These are phyloP conservation scores for Skeletonema menzelii DNA, from an alignment of 108 stramenopile species.

Conservation along the genomic window DNA sequence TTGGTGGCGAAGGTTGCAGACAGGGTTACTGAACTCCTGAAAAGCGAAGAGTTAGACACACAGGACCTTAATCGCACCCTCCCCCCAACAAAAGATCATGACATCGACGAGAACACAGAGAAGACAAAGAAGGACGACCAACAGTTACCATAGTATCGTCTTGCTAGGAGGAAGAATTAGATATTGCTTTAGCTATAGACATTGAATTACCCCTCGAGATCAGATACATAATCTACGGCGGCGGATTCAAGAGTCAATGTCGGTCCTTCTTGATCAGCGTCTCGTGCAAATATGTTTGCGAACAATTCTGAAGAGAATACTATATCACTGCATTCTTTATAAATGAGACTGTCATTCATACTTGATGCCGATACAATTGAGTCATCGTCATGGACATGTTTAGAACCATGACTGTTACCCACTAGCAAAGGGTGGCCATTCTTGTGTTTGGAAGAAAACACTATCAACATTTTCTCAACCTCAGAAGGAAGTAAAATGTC, in stretches of 20 bases:
- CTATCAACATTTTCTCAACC: background rate
- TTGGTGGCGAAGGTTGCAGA: slow-evolving; percentile 54
- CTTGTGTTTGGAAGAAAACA: background rate
- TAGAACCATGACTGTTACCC: background rate
- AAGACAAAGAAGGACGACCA: background rate
- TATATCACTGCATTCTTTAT: background rate
- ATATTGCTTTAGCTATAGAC: no score
- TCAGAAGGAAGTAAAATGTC: background rate
- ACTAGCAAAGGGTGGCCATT: background rate
- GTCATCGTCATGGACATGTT: background rate
- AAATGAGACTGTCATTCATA: background rate
- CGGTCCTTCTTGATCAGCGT: background rate
- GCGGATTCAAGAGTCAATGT: background rate
- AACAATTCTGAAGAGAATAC: no score
- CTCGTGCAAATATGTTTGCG: no score
- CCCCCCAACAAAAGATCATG: background rate
- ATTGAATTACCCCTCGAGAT: no score
- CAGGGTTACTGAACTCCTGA: slow-evolving; percentile 68
- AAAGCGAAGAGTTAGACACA: slow-evolving; percentile 51
- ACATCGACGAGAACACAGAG: background rate
- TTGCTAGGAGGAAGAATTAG: background rate
- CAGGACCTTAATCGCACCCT: slow-evolving; percentile 8
- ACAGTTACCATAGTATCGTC: background rate
- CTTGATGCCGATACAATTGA: background rate
- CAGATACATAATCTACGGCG: background rate